A percentile compares a stretch with the other conserved stretches of the same genome.
These are phyloP conservation scores for Salix suchowensis DNA, from an alignment of 345 rosid species.

Conservation along the genomic window DNA sequence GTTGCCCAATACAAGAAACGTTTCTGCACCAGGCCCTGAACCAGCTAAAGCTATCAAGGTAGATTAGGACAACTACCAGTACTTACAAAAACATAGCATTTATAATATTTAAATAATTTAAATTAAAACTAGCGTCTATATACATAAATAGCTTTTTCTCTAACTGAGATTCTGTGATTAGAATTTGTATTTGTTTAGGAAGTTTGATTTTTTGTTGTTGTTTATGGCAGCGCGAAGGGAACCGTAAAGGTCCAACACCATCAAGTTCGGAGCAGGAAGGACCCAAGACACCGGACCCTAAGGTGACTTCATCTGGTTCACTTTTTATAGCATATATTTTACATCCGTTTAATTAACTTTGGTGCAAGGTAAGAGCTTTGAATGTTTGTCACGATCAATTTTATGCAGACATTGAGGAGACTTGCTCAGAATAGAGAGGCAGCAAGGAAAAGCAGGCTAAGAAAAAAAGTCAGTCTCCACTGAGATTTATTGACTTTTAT, in stretches of 20 bases:
- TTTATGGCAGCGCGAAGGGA: conserved; percentile 41
- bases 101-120: background rate
- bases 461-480: conserved; percentile 62
- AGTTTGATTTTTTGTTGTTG: background rate
- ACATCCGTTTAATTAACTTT: background rate
- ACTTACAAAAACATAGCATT: background rate
- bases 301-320: conserved; percentile 23
- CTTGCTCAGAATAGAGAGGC: conserved; percentile 99
- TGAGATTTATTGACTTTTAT: background rate
- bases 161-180: conserved; percentile 16
- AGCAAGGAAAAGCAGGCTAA: conserved; percentile 92
- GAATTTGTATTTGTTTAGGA: conserved; percentile 3
- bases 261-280: conserved; percentile 43
- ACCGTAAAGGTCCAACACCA: conserved; percentile 38
- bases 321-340: background rate
- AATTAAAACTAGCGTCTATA: background rate
- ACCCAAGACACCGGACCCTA: conserved; percentile 48
- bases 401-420: conserved; percentile 69
- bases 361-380: background rate
- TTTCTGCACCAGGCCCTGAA: conserved; percentile 18
- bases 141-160: background rate
- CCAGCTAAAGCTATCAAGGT: conserved; percentile 40
- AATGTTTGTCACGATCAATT: conserved; percentile 1
- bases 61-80: background rate
- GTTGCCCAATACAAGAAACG: conserved; percentile 28